Conservation (phyloP, 202 grass and related monocot genomes). For the Digitaria exilis region DNA sequence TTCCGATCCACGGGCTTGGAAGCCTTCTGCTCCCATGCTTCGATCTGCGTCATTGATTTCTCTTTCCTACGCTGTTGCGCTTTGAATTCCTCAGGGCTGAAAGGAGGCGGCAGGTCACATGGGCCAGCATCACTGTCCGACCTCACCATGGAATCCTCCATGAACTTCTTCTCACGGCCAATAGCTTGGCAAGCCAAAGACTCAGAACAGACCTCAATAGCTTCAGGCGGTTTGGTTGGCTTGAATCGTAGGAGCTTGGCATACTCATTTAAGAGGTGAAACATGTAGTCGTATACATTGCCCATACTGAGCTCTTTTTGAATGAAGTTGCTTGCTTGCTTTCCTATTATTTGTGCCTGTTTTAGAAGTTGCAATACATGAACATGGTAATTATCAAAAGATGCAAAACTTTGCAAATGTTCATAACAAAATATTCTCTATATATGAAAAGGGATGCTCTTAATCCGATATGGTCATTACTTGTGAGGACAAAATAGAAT, state of each 20-base stretch:
- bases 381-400: constrained; percentile 23
- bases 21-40: constrained; percentile 66
- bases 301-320: constrained; percentile 73
- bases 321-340: constrained; percentile 73
- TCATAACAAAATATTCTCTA: neutral
- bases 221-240: constrained; percentile 61
- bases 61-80: constrained; percentile 44
- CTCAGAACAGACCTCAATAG: constrained; percentile 74
- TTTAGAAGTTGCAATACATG: constrained; percentile 14
- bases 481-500: neutral
- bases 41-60: constrained; percentile 58
- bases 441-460: neutral
- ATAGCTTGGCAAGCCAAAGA: constrained; percentile 66
- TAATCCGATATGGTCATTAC: constrained; percentile 7
- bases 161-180: constrained; percentile 69
- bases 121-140: constrained; percentile 49
- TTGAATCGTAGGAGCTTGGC: constrained; percentile 90
- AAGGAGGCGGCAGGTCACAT: constrained; percentile 72
- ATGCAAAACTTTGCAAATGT: neutral
- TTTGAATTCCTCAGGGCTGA: constrained; percentile 52
- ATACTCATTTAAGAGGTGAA: constrained; percentile 91
- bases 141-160: constrained; percentile 78
- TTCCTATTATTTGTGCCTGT: constrained; percentile 90
- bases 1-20: constrained; percentile 32
- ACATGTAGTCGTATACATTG: constrained; percentile 94